Conservation (phyloP, 345 rosid genomes). For the Streptanthus diversifolius region DNA sequence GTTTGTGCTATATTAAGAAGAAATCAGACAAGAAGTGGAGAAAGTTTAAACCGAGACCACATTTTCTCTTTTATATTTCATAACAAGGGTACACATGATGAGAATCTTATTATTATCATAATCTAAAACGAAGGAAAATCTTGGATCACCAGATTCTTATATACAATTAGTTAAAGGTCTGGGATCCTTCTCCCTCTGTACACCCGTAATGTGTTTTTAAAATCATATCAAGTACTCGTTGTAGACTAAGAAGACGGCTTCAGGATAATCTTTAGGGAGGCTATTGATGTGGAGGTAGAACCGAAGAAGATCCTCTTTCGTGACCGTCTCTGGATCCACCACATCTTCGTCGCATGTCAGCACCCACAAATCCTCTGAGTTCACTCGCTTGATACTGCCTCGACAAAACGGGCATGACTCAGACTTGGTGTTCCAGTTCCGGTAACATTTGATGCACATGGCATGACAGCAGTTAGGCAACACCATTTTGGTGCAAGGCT, state of each 20-base stretch:
- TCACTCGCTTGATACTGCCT: conserved; percentile 90
- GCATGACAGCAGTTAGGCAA: conserved; percentile 90
- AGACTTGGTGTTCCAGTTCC: conserved; percentile 85
- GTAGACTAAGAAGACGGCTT: conserved; percentile 72
- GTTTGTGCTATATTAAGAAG: not conserved
- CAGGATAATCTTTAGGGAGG: conserved; percentile 81
- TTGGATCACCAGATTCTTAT: conserved; percentile 32
- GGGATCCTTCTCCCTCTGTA: conserved; percentile 45
- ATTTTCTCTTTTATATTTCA: not conserved
- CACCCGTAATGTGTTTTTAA: conserved; percentile 33
- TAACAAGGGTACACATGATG: conserved; percentile 18
- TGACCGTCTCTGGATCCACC: conserved; percentile 63
- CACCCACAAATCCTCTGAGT: conserved; percentile 96
- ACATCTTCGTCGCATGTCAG: conserved; percentile 80
- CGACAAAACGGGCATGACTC: conserved; percentile 98
- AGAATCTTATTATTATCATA: conserved; percentile 15
- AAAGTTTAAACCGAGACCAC: not conserved
- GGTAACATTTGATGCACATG: conserved; percentile 96
- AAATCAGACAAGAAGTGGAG: not conserved
- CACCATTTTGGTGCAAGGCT: conserved; percentile 92
- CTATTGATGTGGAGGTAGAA: conserved; percentile 79
- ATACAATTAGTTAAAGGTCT: conserved; percentile 33
- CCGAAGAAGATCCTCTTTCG: conserved; percentile 61
- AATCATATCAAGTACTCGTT: conserved; percentile 77
- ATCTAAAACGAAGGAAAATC: conserved; percentile 17